Evolutionary conservation across 2,329 filamentous ascomycete genomes (phyloP).

Genomic region (Grosmannia serpens): DNA sequence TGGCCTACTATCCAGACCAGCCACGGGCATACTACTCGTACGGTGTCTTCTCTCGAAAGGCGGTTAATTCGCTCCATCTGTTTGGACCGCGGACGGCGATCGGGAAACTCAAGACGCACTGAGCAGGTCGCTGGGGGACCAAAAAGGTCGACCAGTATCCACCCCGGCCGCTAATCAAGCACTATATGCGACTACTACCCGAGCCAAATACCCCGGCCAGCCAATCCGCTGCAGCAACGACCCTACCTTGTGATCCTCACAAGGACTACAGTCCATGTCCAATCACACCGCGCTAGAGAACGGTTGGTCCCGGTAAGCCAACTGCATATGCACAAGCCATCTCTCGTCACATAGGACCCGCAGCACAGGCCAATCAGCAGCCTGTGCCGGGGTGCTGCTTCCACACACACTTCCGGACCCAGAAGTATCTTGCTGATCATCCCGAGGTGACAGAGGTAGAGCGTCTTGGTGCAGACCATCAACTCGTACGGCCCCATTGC

Average conservation of each 20-base stretch:
- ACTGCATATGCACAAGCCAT: conserved; percentile 31
- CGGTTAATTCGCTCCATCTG: too few relatives aligned
- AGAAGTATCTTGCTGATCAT: not conserved
- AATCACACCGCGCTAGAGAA: conserved; percentile 11
- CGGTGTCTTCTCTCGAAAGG: too few relatives aligned
- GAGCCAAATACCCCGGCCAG: not conserved
- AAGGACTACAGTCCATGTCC: conserved; percentile 12
- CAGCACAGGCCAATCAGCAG: conserved; percentile 22
- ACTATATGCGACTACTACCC: not conserved
- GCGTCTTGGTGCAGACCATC: too few relatives aligned
- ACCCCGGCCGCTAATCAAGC: not conserved
- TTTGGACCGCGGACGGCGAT: too few relatives aligned
- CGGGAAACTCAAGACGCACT: too few relatives aligned
- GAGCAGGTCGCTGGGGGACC: too few relatives aligned
- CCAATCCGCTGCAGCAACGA: conserved; percentile 3
- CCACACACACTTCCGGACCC: not conserved
- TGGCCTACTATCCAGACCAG: not conserved
- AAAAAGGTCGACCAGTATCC: not conserved
- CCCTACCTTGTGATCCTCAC: conserved; percentile 2
- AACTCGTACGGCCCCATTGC: not conserved
- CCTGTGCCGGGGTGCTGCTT: conserved; percentile 3
- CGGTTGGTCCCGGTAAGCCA: conserved; percentile 29
- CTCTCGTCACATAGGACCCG: conserved; percentile 29
- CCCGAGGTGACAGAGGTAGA: not conserved
- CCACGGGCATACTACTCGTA: too few relatives aligned